Conservation (phyloP, 1,284 basidiomycete species). For the Malassezia japonica region DNA sequence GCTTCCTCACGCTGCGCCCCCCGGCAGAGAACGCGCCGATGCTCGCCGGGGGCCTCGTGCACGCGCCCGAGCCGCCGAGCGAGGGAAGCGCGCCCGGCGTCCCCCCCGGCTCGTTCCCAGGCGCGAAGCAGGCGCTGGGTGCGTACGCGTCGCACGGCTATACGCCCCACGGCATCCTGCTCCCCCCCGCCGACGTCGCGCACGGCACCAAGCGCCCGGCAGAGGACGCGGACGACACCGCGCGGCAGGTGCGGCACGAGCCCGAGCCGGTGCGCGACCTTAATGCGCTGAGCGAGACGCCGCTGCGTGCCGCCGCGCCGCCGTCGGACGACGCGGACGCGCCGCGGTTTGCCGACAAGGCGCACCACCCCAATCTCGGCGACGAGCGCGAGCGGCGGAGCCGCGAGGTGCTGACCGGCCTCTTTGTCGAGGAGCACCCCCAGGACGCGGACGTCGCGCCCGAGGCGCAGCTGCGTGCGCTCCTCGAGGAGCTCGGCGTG, state of each 20-base stretch:
- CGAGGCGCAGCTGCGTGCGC: constrained; percentile 59
- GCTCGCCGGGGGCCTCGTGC: constrained; percentile 24
- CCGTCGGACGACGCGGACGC: constrained; percentile 22
- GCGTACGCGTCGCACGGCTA: constrained; percentile 34
- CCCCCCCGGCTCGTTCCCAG: constrained; percentile 33
- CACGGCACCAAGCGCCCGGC: constrained; percentile 17
- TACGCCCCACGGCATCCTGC: constrained; percentile 31
- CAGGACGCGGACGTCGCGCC: constrained; percentile 43
- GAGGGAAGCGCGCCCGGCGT: constrained; percentile 18
- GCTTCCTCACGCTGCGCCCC: constrained; percentile 35
- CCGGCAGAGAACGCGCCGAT: constrained; percentile 23
- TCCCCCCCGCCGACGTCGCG: constrained; percentile 18
- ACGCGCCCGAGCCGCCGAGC: constrained; percentile 1
- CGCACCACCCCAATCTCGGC: constrained; percentile 29
- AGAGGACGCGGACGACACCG: not conserved
- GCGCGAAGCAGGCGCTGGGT: constrained; percentile 26
- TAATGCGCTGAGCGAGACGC: constrained; percentile 35
- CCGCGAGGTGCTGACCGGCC: constrained; percentile 35
- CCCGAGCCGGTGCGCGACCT: constrained; percentile 41
- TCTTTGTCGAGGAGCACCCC: constrained; percentile 34
- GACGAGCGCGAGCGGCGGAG: constrained; percentile 41
- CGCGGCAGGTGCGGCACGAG: constrained; percentile 15
- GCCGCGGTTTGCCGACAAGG: constrained; percentile 43
- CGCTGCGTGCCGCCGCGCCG: constrained; percentile 32
- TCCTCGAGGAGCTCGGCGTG: constrained; percentile 55